Evolutionary conservation across 768 basidiomycete species (phyloP).

Genomic region (Tylopilus vinaceipallidus): DNA sequence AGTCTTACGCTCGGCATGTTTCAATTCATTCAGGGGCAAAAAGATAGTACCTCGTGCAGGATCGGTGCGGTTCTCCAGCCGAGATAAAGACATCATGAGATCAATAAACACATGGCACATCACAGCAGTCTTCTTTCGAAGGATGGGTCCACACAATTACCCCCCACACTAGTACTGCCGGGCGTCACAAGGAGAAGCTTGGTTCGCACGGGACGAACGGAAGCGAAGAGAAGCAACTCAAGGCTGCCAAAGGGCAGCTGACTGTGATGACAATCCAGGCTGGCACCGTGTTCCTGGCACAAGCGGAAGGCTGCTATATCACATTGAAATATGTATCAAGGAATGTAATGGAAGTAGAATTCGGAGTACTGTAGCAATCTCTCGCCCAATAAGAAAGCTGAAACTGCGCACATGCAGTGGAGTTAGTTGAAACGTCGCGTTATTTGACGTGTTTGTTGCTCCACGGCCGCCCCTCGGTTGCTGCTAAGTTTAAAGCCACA

Average conservation of each 20-base stretch:
- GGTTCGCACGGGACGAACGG: neutral
- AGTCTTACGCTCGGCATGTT: neutral
- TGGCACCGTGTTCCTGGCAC: conserved; percentile 2
- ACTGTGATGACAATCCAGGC: neutral
- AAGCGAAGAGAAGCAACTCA: neutral
- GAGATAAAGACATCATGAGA: conserved; percentile 9
- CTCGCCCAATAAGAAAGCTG: too few species aligned
- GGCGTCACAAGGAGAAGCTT: neutral
- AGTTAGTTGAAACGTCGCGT: neutral
- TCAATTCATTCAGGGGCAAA: conserved; percentile 7
- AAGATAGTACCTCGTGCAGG: neutral
- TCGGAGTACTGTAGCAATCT: too few species aligned
- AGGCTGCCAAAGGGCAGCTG: neutral
- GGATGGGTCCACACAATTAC: neutral
- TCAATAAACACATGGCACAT: too few species aligned
- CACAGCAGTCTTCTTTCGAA: neutral
- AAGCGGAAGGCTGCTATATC: conserved; percentile 2
- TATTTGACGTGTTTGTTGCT: neutral
- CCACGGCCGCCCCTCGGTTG: conserved; percentile 3
- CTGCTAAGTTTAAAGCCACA: too few species aligned
- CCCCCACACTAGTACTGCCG: neutral
- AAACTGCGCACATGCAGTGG: neutral
- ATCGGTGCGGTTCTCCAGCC: neutral
- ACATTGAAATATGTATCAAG: neutral
- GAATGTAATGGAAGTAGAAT: conserved; percentile 1